Evolutionary conservation across 2,329 filamentous ascomycete genomes (phyloP), one percentile per base, ranked within the genome.

Genomic region (Bimuria novae-zelandiae): DNA sequence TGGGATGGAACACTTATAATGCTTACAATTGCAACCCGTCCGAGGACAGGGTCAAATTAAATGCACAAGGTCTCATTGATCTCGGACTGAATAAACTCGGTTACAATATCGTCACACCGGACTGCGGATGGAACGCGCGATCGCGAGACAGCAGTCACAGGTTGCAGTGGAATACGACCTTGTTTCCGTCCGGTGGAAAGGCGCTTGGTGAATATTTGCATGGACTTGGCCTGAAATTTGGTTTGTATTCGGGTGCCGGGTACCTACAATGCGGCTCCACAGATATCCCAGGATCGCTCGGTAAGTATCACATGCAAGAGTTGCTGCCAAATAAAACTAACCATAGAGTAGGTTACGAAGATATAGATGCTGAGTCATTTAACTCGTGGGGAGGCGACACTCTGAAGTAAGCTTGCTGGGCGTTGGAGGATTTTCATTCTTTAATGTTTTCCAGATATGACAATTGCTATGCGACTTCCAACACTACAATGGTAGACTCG

Each of bases 1-100:
- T 73, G 64, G 70, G 82, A 11, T 86, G 82, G 82, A 85, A 85
- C 55, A 80, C 78, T 2, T 86, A 86, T 59, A 86, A 86, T 49
- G 73, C 79, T 35, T 83, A 82, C 65, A 74, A 70, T 44, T 84
- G 82, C 62, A 68, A 68, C 1, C 79, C 79, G 0, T 79, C 72
- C 35, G 78, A 83, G 56, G 67, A 59, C 0, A 79, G 80, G 32
- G 78, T 84, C 21, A 76, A 78, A 36, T 68, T 73, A 2, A 85
- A 82, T 51, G 81, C 82, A 0, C 70, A 82, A 36, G 83, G 80
- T 0, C 66, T 86, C 0, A 75, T 84, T 0, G 77, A 81, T 37
- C 70, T 81, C 0, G 82, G 81, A 0, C 75, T 85, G 0, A 74
- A 75, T 0, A 73, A 77, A 3, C 69, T 81, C 0, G 84, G 84